Base-by-base conservation (phyloP, 2,329 filamentous ascomycete genomes). In the Penicillium sp. region DNA sequence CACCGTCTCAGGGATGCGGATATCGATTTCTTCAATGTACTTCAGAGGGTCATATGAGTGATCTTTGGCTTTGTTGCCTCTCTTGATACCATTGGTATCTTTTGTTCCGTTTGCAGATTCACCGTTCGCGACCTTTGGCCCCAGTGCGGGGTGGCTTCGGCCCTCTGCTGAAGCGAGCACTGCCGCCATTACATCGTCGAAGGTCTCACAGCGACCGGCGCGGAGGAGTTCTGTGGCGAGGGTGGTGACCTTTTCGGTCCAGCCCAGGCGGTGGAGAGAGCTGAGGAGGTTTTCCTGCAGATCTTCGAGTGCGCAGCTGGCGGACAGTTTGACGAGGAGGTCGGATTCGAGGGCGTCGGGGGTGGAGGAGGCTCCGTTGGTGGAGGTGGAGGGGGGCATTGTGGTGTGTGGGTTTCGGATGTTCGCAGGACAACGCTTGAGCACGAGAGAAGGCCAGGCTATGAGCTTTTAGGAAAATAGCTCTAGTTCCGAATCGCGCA, bases 201-300 rank as follows among this genome's bases (percentile, higher is more conserved):
- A 79, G 29, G 73, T 79, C 48, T 74, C 74, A 60, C 76, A 78
- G 48, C 79, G 75, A 41, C 79, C 79, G 24, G 73, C 76, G 57
- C 79, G 76, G 48, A 83, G 75, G 35, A 83, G 72, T 49, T 77
- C 71, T 41, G 75, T 74, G 17, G 79, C 72, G 53, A 82, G 75
- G 41, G 68, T 69, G 50, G 75, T 75, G 52, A 84, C 71, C 26
- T 72, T 71, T 57, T 79, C 73, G 37, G 77, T 76, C 79, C 80
- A 84, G 57, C 79, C 79, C n/a, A 71, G 67, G 46, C 77, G 72
- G 58, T 79, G 75, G 10, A 83, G 72, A 21, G 75, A 73, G 59
- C 79, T 73, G 51, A 75, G 70, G 24, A 83, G 71, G 1, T 74
- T 72, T 33, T 68, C 59, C 60, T 82, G 78, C 38, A 84, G 77